Conservation (phyloP, 202 grass and related monocot genomes). For the Carex arenaria region DNA sequence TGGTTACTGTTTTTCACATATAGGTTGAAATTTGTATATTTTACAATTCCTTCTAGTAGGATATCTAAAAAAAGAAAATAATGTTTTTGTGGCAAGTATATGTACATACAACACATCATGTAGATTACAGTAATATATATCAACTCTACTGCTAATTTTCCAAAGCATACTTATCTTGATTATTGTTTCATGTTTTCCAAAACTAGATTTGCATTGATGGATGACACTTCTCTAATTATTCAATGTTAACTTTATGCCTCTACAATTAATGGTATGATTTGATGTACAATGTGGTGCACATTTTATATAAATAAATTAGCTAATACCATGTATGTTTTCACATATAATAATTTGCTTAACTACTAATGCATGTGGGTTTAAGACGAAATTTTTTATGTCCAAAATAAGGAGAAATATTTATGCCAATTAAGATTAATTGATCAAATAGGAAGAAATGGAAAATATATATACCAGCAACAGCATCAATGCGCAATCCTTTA, state of each 20-base stretch:
- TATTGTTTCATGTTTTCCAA: conserved; percentile 1
- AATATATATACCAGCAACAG: conserved; percentile 53
- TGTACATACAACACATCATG: not conserved
- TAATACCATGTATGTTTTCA: not conserved
- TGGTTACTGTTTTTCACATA: not conserved
- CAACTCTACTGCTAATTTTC: too few species aligned
- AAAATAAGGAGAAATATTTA: not conserved
- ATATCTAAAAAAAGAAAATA: not conserved
- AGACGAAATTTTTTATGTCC: not conserved
- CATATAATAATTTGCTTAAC: not conserved
- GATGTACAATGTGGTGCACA: not conserved
- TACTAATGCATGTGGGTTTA: not conserved
- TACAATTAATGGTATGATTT: not conserved
- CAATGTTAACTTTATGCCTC: not conserved
- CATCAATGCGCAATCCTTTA: conserved; percentile 45
- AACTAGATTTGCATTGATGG: conserved; percentile 9
- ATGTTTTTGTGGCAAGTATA: not conserved
- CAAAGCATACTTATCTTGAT: not conserved
- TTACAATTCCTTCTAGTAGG: not conserved
- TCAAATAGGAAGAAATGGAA: not conserved
- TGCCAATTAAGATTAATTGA: not conserved
- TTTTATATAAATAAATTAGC: not conserved
- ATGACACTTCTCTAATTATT: not conserved
- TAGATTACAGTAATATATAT: too few species aligned
- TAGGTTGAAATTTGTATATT: not conserved